A percentile compares a stretch with the other conserved stretches of the same genome.
Evolutionary conservation across 2,329 filamentous ascomycete genomes (phyloP).

Genomic region (Fusarium albosuccineum): DNA sequence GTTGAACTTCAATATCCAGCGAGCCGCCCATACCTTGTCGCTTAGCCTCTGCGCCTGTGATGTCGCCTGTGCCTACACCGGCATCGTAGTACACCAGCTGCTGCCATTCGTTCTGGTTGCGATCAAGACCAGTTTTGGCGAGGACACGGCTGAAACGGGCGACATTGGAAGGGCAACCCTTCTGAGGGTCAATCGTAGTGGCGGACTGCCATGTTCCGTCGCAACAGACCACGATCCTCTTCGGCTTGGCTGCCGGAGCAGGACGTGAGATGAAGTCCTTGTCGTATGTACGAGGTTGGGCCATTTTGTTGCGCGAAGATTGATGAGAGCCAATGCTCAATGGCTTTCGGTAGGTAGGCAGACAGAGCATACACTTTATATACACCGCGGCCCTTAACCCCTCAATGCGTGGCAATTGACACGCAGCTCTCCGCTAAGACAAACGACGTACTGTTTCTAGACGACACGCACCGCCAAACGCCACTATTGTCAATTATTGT

Average conservation of each 20-base stretch:
- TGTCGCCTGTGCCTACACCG: conserved; percentile 16
- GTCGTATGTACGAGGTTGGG: conserved; percentile 16
- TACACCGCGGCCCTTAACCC: not conserved
- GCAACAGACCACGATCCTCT: conserved; percentile 47
- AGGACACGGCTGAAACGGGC: conserved; percentile 46
- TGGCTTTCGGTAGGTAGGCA: not conserved
- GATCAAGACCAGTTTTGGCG: conserved; percentile 26
- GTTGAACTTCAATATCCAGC: too few relatives aligned
- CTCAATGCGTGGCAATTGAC: not conserved
- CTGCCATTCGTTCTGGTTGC: conserved; percentile 40
- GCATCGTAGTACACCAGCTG: conserved; percentile 51
- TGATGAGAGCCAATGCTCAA: not conserved
- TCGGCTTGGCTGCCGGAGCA: conserved; percentile 4
- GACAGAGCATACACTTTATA: not conserved
- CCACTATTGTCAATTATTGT: not conserved
- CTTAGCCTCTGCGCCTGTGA: conserved; percentile 2
- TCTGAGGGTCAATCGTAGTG: conserved; percentile 28
- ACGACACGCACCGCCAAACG: not conserved
- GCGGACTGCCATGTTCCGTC: conserved; percentile 50
- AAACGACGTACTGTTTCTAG: not conserved
- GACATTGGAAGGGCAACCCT: conserved; percentile 46
- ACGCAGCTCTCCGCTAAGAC: not conserved
- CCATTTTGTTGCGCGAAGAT: not conserved
- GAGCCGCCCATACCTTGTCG: not conserved
- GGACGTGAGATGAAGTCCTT: conserved; percentile 15